Evolutionary conservation across 2,329 filamentous ascomycete species (phyloP).

Genomic region (Penicillium sp.): DNA sequence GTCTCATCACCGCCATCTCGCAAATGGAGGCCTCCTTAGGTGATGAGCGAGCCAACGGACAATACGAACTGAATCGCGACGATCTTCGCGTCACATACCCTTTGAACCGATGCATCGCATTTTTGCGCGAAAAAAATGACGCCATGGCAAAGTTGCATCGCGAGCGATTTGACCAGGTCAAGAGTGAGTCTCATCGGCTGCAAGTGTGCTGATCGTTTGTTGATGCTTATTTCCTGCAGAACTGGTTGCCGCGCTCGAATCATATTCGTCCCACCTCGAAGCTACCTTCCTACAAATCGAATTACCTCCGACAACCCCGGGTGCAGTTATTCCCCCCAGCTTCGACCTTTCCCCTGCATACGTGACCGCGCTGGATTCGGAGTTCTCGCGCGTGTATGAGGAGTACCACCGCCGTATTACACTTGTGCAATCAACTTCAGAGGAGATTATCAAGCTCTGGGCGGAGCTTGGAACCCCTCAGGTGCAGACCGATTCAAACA

Average conservation of each 20-base stretch:
- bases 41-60: conserved; percentile 60
- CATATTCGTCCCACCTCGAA: conserved; percentile 94
- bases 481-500: conserved; percentile 78
- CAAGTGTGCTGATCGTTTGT: background rate
- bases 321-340: conserved; percentile 67
- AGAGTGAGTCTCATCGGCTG: conserved; percentile 56
- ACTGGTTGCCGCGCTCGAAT: conserved; percentile 86
- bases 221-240: conserved; percentile 50
- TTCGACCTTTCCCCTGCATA: conserved; percentile 93
- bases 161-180: conserved; percentile 91
- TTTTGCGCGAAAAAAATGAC: conserved; percentile 77
- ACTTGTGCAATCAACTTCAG: conserved; percentile 66
- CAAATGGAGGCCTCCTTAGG: conserved; percentile 92
- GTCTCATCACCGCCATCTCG: conserved; percentile 74
- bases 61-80: conserved; percentile 59
- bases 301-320: conserved; percentile 73
- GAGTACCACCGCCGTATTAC: conserved; percentile 83
- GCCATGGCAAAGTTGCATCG: conserved; percentile 75
- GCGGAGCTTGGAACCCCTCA: conserved; percentile 91
- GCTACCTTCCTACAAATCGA: conserved; percentile 77
- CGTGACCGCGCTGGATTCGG: conserved; percentile 75
- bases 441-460: conserved; percentile 91
- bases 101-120: conserved; percentile 69
- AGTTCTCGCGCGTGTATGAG: conserved; percentile 93
- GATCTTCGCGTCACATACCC: conserved; percentile 76